A percentile compares a stretch with the other conserved stretches of the same genome.
Conservation (phyloP, 2,329 filamentous ascomycete species). For the Paraconiothyrium brasiliense region DNA sequence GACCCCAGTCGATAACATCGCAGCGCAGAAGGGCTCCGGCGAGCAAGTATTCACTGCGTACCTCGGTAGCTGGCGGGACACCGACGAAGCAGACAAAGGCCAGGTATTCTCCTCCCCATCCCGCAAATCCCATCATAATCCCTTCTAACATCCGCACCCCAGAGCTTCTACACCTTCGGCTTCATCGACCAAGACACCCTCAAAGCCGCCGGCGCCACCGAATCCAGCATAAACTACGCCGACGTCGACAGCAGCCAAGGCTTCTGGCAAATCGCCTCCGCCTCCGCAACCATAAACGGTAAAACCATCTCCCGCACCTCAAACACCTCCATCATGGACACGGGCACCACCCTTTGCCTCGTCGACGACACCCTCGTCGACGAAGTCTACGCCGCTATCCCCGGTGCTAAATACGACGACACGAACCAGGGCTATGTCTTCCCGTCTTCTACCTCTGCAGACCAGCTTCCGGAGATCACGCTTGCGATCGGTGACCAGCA, state of each 20-base stretch:
- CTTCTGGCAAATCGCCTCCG: slow-evolving; percentile 69
- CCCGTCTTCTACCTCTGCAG: slow-evolving; percentile 50
- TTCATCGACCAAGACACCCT: slow-evolving; percentile 60
- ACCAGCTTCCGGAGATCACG: slow-evolving; percentile 27
- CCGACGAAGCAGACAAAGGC: slow-evolving; percentile 30
- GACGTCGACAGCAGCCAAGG: slow-evolving; percentile 65
- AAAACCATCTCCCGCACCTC: slow-evolving; percentile 38
- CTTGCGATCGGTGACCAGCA: slow-evolving; percentile 31
- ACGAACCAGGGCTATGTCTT: slow-evolving; percentile 64
- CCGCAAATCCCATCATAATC: too few relatives aligned
- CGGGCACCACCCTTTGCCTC: slow-evolving; percentile 72
- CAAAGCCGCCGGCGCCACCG: slow-evolving; percentile 61
- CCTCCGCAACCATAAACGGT: slow-evolving; percentile 59
- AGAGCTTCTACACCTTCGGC: slow-evolving; percentile 55
- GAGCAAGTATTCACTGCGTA: slow-evolving; percentile 31
- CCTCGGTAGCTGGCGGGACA: slow-evolving; percentile 31
- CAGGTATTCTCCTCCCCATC: slow-evolving; percentile 2
- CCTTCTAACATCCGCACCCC: neutral
- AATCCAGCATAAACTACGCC: slow-evolving; percentile 59
- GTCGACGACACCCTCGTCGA: slow-evolving; percentile 63
- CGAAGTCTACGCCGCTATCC: slow-evolving; percentile 68
- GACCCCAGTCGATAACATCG: slow-evolving; percentile 67
- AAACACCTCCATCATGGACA: slow-evolving; percentile 67
- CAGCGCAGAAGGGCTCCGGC: slow-evolving; percentile 20
- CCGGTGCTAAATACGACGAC: slow-evolving; percentile 59